Conservation (phyloP, 441 rosid species). For the Mallotus repandus region DNA sequence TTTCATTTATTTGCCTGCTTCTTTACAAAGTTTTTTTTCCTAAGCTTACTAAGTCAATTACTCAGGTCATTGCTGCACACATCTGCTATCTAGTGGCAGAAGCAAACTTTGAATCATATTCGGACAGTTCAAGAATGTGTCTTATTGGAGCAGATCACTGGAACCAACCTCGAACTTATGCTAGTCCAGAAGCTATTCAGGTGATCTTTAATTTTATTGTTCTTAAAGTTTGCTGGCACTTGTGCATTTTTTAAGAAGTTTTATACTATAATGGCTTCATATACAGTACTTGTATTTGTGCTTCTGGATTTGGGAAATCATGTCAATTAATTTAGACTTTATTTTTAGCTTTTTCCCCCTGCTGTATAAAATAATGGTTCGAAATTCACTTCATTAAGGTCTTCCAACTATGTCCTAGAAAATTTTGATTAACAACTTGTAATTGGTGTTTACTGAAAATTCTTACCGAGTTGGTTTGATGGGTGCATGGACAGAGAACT, state of each 20-base stretch:
- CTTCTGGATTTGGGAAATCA: neutral
- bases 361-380: neutral
- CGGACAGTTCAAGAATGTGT: conserved; percentile 91
- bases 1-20: conserved; percentile 12
- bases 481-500: conserved; percentile 62
- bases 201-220: conserved; percentile 32
- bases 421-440: neutral
- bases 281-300: neutral
- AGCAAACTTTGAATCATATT: conserved; percentile 89
- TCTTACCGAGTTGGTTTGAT: conserved; percentile 21
- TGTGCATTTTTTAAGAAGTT: neutral
- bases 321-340: neutral
- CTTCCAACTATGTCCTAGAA: neutral
- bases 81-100: conserved; percentile 94
- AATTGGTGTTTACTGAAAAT: neutral
- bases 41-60: conserved; percentile 25
- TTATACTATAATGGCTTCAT: conserved; percentile 14
- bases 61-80: conserved; percentile 92
- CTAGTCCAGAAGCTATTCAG: conserved; percentile 95
- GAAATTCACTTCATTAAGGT: neutral
- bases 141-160: conserved; percentile 97
- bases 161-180: conserved; percentile 87
- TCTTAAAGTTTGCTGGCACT: neutral
- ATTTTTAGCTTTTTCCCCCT: neutral
- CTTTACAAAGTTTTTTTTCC: conserved; percentile 11